Evolutionary conservation across 768 basidiomycete genomes (phyloP), one percentile per base, ranked within the genome.

Genomic region (Tylopilus sp.): DNA sequence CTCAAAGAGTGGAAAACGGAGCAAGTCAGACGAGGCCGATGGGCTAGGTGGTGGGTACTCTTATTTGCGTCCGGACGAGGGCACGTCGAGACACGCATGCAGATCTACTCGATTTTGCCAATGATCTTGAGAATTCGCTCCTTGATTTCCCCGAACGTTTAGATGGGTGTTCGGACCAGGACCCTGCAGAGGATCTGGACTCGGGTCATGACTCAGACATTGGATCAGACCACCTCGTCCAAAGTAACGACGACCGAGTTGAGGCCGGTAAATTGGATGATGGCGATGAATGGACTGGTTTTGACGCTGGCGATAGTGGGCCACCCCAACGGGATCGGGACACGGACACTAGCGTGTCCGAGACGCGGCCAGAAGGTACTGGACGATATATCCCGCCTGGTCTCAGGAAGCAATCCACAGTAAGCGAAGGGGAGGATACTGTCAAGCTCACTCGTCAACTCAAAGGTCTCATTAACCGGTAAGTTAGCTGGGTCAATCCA

Each of bases 381-480:
- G 79, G 67, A 22, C 76, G 78, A 24, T 97, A 96, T 64, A 69
- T 94, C n/a, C 92, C 93, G 1, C 92, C 94, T 2, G 84, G 89
- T 61, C 71, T 92, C 3, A 80, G 91, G 29, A 77, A 78, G 36
- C 60, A 66, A n/a, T 72, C 77, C 3, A 75, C 76, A 34, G 70
- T 69, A 16, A 62, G 73, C 24, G 62, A 55, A 38, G 64, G 61
- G 50, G 76, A 78, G 54, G 75, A 71, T 26, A 63, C 70, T 45
- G 56, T 75, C 13, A 89, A 87, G 68, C 75, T 97, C 31, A 81
- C 75, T 3, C 78, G 86, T 43, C 89, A 87, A 60, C 70, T 92
- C 26, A 94, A 97, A 71, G 95, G 93, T 65, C 71, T 93, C 17
- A 77, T 97, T 44, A 97, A 98, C 70, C 80, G 89, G 92, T 90